Percentiles rank a stretch among this genome's conserved stretches.
Conservation (phyloP, 163 green algal species). For the Prototheca wickerhamii region DNA sequence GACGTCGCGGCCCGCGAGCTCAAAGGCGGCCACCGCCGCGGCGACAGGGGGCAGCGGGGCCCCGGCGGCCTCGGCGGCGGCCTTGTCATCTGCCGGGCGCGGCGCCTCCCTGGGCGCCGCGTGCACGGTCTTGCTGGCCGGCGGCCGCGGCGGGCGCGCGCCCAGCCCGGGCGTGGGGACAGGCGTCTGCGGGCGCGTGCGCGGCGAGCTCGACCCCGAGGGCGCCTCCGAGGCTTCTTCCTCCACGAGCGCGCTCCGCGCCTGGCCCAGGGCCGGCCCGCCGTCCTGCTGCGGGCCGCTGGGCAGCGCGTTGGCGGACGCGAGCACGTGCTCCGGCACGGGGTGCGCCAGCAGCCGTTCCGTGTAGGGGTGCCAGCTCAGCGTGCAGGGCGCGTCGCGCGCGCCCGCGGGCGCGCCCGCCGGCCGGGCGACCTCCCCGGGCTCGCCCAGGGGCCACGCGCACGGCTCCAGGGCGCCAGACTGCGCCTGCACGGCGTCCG, state of each 20-base stretch:
- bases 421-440: conserved; percentile 7
- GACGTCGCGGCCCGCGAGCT: conserved; percentile 18
- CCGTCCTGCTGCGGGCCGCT: conserved; percentile 17
- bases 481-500: too few species aligned
- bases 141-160: too few species aligned
- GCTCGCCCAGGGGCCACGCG: conserved; percentile 3
- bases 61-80: neutral
- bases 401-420: neutral
- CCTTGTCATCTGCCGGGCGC: too few species aligned
- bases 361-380: conserved; percentile 47
- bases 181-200: too few species aligned
- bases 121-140: neutral
- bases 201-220: too few species aligned
- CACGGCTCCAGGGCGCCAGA: neutral
- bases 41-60: conserved; percentile 19
- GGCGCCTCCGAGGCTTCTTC: too few species aligned
- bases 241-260: too few species aligned
- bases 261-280: too few species aligned
- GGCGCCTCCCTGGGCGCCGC: too few species aligned
- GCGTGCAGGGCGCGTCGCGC: neutral
- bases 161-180: too few species aligned
- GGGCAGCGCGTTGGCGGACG: too few species aligned
- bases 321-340: conserved; percentile 43
- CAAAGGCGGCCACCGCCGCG: conserved; percentile 19
- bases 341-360: conserved; percentile 32